Base-by-base conservation (phyloP, 2,329 filamentous ascomycete species). In the Huntiella savannae region DNA sequence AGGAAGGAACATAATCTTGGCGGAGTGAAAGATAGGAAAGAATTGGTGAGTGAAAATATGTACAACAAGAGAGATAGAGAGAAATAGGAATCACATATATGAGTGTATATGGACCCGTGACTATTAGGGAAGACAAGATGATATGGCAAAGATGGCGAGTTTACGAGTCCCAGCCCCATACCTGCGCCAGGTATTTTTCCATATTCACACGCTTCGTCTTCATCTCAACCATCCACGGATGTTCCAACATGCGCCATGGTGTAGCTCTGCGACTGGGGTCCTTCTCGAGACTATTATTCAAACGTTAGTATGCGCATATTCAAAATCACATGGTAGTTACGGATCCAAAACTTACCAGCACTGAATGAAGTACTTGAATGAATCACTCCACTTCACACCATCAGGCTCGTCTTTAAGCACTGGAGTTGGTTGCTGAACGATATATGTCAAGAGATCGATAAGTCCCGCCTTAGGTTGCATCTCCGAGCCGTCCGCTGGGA, bases 201-300 rank as follows among this genome's bases (percentile, higher is more conserved):
- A 98, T 96, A 63, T 96, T 96, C 60, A 98, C 91, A 55, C 91
- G 84, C 69, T 95, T 96, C 46, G 76, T 71, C 57, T 80, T 81
- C 84, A 96, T 96, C 57, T 98, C 91, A 37, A 84, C 68, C 79
- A 98, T 94, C 91, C 91, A 98, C 2, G 91, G 91, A 64, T 98
- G 91, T 59, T 98, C 91, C 52, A 94, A 75, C 87, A 98, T 98
- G 57, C 88, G 83, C 91, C 91, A 98, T 10, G 91, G 91, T 50
- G 83, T 93, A 28, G 88, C 91, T 59, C 91, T 73, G 57, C 87
- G 77, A 49, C 71, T 73, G 15, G 84, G 79, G 55, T 95, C 85
- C 64, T 98, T 98, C 62, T 98, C 91, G 49, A 98, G 73, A 65
- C 91, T 96, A 52, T 39, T 32, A 11, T 11, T 11, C 32, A 13